phyloP scores from a whole-genome alignment of 768 basidiomycete genomes.

The Neoboletus subvelutipes region DNA sequence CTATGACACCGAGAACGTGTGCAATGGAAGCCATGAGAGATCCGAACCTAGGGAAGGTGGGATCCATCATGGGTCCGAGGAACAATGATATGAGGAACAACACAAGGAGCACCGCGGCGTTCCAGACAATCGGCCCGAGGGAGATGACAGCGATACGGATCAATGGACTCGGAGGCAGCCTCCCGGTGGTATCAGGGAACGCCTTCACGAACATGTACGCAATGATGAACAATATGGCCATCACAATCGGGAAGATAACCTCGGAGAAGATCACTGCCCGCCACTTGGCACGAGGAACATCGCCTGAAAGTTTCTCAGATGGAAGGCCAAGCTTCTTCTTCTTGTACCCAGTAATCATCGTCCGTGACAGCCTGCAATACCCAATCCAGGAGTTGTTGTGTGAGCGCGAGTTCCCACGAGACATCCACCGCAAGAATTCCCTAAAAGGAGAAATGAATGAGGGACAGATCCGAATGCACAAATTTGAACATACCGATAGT shows the following conservation, averaged over 20 bases:
- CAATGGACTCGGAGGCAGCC: conserved; percentile 74
- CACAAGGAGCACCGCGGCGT: conserved; percentile 81
- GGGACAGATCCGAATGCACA: neutral
- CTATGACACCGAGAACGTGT: conserved; percentile 77
- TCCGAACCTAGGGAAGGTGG: conserved; percentile 85
- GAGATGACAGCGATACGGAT: conserved; percentile 93
- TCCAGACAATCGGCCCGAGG: conserved; percentile 94
- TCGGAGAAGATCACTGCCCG: conserved; percentile 86
- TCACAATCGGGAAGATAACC: conserved; percentile 78
- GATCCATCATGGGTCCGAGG: conserved; percentile 87
- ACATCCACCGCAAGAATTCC: conserved; percentile 99
- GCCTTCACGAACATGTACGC: conserved; percentile 94
- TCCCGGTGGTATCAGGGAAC: conserved; percentile 65
- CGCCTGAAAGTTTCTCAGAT: conserved; percentile 94
- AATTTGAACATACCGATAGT: conserved; percentile 65
- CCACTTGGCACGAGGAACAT: conserved; percentile 93
- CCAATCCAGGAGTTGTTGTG: conserved; percentile 99
- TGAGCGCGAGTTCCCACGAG: conserved; percentile 93
- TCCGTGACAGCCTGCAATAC: conserved; percentile 96
- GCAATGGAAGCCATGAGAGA: conserved; percentile 90
- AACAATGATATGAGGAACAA: conserved; percentile 90
- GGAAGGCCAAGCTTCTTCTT: conserved; percentile 96
- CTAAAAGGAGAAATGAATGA: conserved; percentile 39
- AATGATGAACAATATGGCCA: conserved; percentile 84
- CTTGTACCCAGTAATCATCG: conserved; percentile 99